Conservation (phyloP, 163 green algal species). For the Smithsoniella earleae region DNA sequence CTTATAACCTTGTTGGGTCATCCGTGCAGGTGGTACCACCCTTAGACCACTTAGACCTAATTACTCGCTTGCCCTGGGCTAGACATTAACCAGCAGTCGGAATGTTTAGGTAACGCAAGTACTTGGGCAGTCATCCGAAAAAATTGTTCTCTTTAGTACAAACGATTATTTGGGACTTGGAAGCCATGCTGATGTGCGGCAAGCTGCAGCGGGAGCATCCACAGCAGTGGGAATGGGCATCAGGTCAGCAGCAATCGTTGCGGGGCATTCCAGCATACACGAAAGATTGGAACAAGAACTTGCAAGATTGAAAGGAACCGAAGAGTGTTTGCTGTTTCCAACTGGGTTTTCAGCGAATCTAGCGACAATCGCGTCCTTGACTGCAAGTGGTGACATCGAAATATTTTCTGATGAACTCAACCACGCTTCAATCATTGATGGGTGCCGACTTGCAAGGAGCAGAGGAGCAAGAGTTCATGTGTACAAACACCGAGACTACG, state of each 20-base stretch:
- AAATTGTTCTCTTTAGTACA: constrained; percentile 67
- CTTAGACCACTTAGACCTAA: too few species aligned
- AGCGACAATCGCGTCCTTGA: constrained; percentile 52
- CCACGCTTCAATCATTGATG: constrained; percentile 94
- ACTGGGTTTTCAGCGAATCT: constrained; percentile 89
- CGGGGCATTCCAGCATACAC: constrained; percentile 69
- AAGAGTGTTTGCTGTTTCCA: constrained; percentile 82
- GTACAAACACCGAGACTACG: constrained; percentile 86
- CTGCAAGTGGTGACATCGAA: constrained; percentile 32
- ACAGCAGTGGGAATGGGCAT: constrained; percentile 52
- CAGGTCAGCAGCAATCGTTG: constrained; percentile 70
- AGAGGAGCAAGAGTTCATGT: constrained; percentile 45
- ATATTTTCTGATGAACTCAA: constrained; percentile 94
- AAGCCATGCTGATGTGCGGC: constrained; percentile 61
- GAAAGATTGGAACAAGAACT: constrained; percentile 64
- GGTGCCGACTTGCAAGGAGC: constrained; percentile 51
- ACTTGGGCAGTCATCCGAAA: too few species aligned
- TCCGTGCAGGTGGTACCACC: too few species aligned
- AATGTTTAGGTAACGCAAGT: too few species aligned
- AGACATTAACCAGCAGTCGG: too few species aligned
- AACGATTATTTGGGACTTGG: constrained; percentile 94
- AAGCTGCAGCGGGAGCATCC: constrained; percentile 50
- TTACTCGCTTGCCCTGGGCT: too few species aligned
- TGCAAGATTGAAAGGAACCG: constrained; percentile 60
- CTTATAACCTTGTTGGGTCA: too few species aligned